These are phyloP conservation scores for Fistulifera pelliculosa DNA, from an alignment of 108 stramenopile genomes.

Conservation along the genomic window DNA sequence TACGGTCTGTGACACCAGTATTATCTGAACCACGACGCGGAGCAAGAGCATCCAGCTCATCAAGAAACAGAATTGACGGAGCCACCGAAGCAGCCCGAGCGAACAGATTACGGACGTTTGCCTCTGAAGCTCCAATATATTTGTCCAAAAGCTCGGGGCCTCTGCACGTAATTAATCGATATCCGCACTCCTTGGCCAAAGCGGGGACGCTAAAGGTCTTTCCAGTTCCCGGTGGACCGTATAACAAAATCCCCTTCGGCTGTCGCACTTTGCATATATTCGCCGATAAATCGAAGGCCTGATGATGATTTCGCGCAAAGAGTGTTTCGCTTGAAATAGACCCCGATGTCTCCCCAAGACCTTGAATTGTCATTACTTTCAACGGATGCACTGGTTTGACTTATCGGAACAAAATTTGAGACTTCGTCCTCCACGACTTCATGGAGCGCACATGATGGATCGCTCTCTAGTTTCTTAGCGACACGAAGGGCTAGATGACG, in stretches of 20 bases:
- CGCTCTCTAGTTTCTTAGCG: not conserved
- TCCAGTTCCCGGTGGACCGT: constrained; percentile 70
- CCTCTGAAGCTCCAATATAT: constrained; percentile 95
- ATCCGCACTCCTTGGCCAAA: constrained; percentile 73
- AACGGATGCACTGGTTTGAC: constrained; percentile 8
- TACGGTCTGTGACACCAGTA: constrained; percentile 96
- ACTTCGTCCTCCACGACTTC: constrained; percentile 10
- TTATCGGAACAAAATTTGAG: constrained; percentile 13
- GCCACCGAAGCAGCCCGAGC: constrained; percentile 77
- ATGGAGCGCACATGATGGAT: not conserved
- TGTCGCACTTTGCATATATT: constrained; percentile 56
- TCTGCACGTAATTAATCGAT: constrained; percentile 80
- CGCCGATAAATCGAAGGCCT: constrained; percentile 56
- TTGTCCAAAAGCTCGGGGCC: constrained; percentile 97
- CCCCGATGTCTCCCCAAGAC: constrained; percentile 69
- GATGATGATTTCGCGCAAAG: constrained; percentile 42
- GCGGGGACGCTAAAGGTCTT: constrained; percentile 82
- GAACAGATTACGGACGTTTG: constrained; percentile 91
- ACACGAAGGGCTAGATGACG: constrained; percentile 37
- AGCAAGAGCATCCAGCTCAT: constrained; percentile 93
- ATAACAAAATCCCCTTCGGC: constrained; percentile 71
- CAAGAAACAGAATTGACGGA: constrained; percentile 91
- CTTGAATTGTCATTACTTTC: not conserved
- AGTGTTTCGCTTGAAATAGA: constrained; percentile 52
- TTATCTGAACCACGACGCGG: constrained; percentile 90